Evolutionary conservation across 768 basidiomycete species (phyloP), one percentile per base, ranked within the genome.

Genomic region (Suillus bovinus): DNA sequence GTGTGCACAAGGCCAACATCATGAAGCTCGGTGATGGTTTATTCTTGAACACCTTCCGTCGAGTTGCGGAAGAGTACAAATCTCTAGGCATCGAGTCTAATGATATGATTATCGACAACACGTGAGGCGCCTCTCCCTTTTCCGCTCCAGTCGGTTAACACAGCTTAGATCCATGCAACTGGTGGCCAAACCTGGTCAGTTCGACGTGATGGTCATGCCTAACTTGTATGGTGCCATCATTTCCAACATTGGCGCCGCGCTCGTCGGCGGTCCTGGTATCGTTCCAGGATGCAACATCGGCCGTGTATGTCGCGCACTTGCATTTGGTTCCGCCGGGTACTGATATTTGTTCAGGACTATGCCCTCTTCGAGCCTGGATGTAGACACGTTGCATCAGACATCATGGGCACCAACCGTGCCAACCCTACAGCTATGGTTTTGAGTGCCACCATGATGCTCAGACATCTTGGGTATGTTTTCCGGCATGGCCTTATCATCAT

Each of bases 11-110:
- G 80, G 97, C 97, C 71, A 99, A 99, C 83, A 99, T 99, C 83
- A 99, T 99, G 97, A 99, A 99, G 78, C 89, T 98, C 69, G 96
- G 96, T 76, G 97, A 99, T 72, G 97, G 97, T 77, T 86, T 99
- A 47, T 99, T 99, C 89, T 85, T 99, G 70, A 96, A 94, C 79
- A 99, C 96, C 27, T 99, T 98, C 88, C 92, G 94, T 69, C 85
- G 88, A 63, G 86, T 99, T 63, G 97, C 95, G 38, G 94, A 99
- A 77, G 96, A 98, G 74, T 99, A 99, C 85, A 91, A 87, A 78
- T 89, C 88, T 59, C 82, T 89, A 49, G 97, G 97, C 49, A 96
- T 99, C 71, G 85, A 86, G 68, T 93, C 83, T 74, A 96, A 98
- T 71, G 93, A 96, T 78, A 99, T 99, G 97, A 99, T 99, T 62